Evolutionary conservation across 108 stramenopile genomes (phyloP), one percentile per base, ranked within the genome.

Genomic region (Fistulifera solaris): DNA sequence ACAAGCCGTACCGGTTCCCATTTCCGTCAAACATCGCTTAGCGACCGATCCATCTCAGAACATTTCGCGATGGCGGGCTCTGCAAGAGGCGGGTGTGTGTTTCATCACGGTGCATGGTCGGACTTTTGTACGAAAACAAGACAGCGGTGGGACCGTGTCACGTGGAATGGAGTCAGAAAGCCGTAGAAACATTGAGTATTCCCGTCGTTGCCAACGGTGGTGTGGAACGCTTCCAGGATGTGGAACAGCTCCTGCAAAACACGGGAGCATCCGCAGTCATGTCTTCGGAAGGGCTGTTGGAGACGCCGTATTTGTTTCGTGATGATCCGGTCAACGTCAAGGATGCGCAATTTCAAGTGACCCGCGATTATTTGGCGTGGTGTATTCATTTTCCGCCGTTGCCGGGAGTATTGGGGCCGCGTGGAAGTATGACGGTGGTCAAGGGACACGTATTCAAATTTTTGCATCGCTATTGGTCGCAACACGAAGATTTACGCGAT

Each of bases 121-220:
- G 24, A 96, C 94, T 14, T n/a, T 46, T 92, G 27, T 59, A 85
- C 52, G 96, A 96, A 66, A 92, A 99, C 58, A 94, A 94, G 45
- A 73, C 79, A 2, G 59, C 56, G 3, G 80, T 84, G 1, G 62
- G 73, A n/a, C 62, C 71, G 0, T 57, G 61, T 19, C 73, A 93
- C 54, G 73, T 80, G 73, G 72, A 80, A 45, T 65, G 63, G 19
- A 75, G 93, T 19, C 58, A 49, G 15, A 85, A 81, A n/a, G 67
- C 60, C 19, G 25, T 63, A 24, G 52, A 68, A 27, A 43, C 72
- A 15, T 63, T 76, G 8, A 38, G 68, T 24, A 76, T 89, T 63
- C 94, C 91, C 26, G 71, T 99, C 14, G 65, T 99, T 54, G 87
- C 96, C 28, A 99, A 99, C 68, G 98, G 98, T 42, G 96, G 96